Base-by-base conservation (phyloP, 2,329 filamentous ascomycete species). In the Colletotrichum spinosum region DNA sequence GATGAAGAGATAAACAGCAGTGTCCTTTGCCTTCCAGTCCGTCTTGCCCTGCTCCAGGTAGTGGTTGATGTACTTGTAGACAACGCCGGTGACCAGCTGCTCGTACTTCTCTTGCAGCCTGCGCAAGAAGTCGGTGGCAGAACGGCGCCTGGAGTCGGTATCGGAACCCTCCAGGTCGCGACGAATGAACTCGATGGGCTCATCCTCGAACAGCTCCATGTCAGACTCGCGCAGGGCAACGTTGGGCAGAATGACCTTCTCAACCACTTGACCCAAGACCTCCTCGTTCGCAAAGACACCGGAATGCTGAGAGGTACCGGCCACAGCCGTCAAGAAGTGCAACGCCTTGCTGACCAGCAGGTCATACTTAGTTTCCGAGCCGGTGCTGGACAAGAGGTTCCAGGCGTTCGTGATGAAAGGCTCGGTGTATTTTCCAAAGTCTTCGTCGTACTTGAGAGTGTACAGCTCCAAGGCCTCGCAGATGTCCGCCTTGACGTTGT, bases 21-120 rank as follows among this genome's bases (percentile, higher is more conserved):
- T 98, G 74, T 99, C 96, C 81, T 99, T 99, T 53, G 94, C 90
- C 78, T 97, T 97, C 96, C 96, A 99, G 76, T 97, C 94, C 15
- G 85, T 84, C 77, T 92, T 92, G 60, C 89, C 86, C 73, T 94
- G 94, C 59, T 91, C 85, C 35, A 99, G 85, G 75, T 97, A 97
- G 77, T 94, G 92, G 67, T 91, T 87, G 72, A 97, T 92, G 80
- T 98, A 97, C 70, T 88, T 90, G 68, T 90, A 90, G 25, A 97
- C 94, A n/a, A 97, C 92, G 56, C 84, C 86, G 0, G 95, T 98
- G 50, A 98, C 95, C 2, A 92, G 83, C 60, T 84, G 82, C 76
- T 97, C 94, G 72, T 97, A 98, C 70, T 92, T 93, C 72, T 95
- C 92, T 74, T 97, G 91, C 51, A 99, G 85, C 74, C 94, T 92